Evolutionary conservation across 768 basidiomycete genomes (phyloP).

Genomic region (Hygrocybe punicea): DNA sequence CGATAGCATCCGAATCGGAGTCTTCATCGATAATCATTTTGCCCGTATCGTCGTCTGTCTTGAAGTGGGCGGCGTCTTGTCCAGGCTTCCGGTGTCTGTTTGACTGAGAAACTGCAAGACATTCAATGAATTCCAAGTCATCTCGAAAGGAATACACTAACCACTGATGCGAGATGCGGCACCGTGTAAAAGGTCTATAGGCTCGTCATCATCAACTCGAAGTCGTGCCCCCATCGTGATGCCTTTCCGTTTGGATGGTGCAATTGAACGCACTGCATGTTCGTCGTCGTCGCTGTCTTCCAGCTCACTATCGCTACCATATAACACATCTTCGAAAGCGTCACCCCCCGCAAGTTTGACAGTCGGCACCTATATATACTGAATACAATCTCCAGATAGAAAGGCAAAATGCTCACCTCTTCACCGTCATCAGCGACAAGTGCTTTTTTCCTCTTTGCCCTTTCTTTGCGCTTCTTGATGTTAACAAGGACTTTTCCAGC

Average conservation of each 20-base stretch:
- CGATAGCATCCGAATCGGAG: conserved; percentile 44
- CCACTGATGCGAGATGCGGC: conserved; percentile 67
- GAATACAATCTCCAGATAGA: neutral
- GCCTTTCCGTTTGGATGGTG: conserved; percentile 33
- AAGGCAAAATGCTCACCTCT: conserved; percentile 22
- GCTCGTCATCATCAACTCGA: conserved; percentile 85
- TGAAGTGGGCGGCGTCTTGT: conserved; percentile 83
- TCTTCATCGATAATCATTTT: conserved; percentile 74
- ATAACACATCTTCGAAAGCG: conserved; percentile 95
- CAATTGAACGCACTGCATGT: conserved; percentile 22
- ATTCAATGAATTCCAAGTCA: neutral
- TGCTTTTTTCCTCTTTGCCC: conserved; percentile 85
- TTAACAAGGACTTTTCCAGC: conserved; percentile 86
- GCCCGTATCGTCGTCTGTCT: conserved; percentile 78
- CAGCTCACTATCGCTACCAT: conserved; percentile 92
- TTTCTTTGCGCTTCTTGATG: conserved; percentile 93
- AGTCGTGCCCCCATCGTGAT: conserved; percentile 54
- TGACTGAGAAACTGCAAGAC: conserved; percentile 40
- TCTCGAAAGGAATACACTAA: conserved; percentile 35
- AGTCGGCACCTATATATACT: conserved; percentile 37
- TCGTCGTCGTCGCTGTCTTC: conserved; percentile 66
- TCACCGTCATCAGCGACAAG: conserved; percentile 52
- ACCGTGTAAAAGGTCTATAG: conserved; percentile 90
- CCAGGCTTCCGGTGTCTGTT: conserved; percentile 71
- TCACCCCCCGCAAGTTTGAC: conserved; percentile 63